phyloP scores from a whole-genome alignment of 2,329 filamentous ascomycete species.

The Diplodia mutila region DNA sequence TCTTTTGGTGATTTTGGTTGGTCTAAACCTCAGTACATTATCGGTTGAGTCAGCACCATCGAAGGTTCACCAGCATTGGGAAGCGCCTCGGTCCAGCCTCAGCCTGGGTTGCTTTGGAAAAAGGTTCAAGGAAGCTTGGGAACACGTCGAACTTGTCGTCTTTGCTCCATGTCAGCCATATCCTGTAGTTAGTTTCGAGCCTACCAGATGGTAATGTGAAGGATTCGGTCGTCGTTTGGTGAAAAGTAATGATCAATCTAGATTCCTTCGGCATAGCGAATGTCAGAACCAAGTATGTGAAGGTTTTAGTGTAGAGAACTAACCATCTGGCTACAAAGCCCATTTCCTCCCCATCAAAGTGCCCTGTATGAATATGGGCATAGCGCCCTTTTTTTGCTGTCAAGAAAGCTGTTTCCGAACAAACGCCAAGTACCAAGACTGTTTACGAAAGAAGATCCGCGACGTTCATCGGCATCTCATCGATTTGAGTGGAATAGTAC shows the following conservation, averaged over 20 bases:
- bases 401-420: background rate
- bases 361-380: background rate
- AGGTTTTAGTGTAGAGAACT: background rate
- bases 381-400: conserved; percentile 17
- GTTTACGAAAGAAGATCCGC: conserved; percentile 25
- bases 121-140: background rate
- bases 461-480: conserved; percentile 96
- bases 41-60: too few relatives aligned
- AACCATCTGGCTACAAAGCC: conserved; percentile 30
- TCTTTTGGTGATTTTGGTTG: background rate
- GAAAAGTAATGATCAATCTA: conserved; percentile 21
- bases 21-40: background rate
- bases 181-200: background rate
- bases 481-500: conserved; percentile 95
- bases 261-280: conserved; percentile 17
- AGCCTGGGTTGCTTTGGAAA: background rate
- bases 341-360: conserved; percentile 28
- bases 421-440: background rate
- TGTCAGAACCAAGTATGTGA: conserved; percentile 5
- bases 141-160: background rate
- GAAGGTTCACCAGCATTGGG: background rate
- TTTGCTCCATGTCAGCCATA: background rate
- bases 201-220: background rate
- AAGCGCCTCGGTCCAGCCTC: background rate
- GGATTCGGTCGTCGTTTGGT: background rate